phyloP scores from a whole-genome alignment of 768 basidiomycete genomes.

The Suillus occidentalis region DNA sequence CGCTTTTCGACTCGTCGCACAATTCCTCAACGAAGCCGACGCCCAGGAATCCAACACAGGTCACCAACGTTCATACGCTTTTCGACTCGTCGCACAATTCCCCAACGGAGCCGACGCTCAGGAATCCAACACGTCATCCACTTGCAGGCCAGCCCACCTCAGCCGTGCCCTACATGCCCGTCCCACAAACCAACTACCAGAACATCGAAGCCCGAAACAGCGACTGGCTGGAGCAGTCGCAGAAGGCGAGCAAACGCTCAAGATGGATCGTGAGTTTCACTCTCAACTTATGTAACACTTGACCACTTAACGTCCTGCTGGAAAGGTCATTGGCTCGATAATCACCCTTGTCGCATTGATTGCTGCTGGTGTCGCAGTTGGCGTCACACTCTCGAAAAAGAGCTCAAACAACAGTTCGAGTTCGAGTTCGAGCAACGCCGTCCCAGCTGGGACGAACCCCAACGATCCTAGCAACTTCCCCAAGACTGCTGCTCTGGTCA shows the following conservation, averaged over 20 bases:
- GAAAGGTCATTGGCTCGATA: conserved; percentile 53
- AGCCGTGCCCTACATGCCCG: conserved; percentile 20
- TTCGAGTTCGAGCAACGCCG: conserved; percentile 13
- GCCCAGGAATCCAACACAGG: conserved; percentile 24
- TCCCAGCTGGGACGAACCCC: conserved; percentile 37
- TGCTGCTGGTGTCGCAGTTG: conserved; percentile 59
- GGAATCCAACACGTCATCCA: too few relatives aligned
- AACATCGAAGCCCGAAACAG: conserved; percentile 35
- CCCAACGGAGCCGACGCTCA: too few relatives aligned
- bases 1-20: conserved; percentile 23
- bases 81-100: too few relatives aligned
- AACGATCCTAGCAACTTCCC: conserved; percentile 79
- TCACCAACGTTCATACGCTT: too few relatives aligned
- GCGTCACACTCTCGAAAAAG: conserved; percentile 62
- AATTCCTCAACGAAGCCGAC: conserved; percentile 22
- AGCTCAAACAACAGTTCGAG: conserved; percentile 35
- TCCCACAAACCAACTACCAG: conserved; percentile 26
- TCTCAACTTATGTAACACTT: neutral
- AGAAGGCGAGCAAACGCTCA: conserved; percentile 39
- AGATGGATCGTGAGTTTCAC: conserved; percentile 55
- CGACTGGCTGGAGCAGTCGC: conserved; percentile 41
- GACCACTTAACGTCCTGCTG: conserved; percentile 4
- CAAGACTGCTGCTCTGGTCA: conserved; percentile 65
- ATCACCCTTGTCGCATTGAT: conserved; percentile 51
- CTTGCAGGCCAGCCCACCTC: conserved; percentile 23